Conservation (phyloP, 768 basidiomycete species). For the Chalciporus chontae region DNA sequence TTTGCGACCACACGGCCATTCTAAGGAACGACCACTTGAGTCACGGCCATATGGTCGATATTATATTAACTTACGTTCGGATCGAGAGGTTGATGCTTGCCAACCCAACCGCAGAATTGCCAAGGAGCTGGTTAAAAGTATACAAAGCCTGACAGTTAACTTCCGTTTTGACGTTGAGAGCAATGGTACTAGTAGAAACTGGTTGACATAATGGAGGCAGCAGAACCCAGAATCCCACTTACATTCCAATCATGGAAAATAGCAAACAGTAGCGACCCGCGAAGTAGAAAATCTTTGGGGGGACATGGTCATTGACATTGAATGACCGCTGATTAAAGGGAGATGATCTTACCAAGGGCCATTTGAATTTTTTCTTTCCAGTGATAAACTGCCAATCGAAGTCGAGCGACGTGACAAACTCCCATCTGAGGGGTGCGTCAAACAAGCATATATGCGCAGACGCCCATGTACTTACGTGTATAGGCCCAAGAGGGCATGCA, state of each 20-base stretch:
- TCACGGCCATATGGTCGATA: background rate
- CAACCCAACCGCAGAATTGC: slow-evolving; percentile 64
- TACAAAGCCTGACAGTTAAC: slow-evolving; percentile 67
- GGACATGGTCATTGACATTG: background rate
- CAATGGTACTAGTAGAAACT: slow-evolving; percentile 41
- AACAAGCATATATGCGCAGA: slow-evolving; percentile 7
- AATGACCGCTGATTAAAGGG: background rate
- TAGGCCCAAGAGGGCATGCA: slow-evolving; percentile 56
- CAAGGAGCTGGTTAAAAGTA: slow-evolving; percentile 63
- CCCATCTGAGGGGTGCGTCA: slow-evolving; percentile 47
- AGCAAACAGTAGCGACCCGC: slow-evolving; percentile 63
- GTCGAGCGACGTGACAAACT: slow-evolving; percentile 56
- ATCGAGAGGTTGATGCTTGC: slow-evolving; percentile 70
- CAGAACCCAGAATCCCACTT: slow-evolving; percentile 23
- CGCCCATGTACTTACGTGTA: slow-evolving; percentile 47
- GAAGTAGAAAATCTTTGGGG: slow-evolving; percentile 60
- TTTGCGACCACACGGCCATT: slow-evolving; percentile 69
- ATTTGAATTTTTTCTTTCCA: slow-evolving; percentile 54
- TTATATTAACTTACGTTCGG: slow-evolving; percentile 48
- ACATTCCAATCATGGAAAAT: slow-evolving; percentile 69
- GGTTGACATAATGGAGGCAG: background rate
- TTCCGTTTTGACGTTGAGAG: slow-evolving; percentile 55
- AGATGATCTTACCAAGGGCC: slow-evolving; percentile 54
- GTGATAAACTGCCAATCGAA: slow-evolving; percentile 65
- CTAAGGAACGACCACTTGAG: slow-evolving; percentile 31